A percentile compares a stretch with the other conserved stretches of the same genome.
phyloP scores from a whole-genome alignment of 305 asterid genomes.

The Solanum hybrid region DNA sequence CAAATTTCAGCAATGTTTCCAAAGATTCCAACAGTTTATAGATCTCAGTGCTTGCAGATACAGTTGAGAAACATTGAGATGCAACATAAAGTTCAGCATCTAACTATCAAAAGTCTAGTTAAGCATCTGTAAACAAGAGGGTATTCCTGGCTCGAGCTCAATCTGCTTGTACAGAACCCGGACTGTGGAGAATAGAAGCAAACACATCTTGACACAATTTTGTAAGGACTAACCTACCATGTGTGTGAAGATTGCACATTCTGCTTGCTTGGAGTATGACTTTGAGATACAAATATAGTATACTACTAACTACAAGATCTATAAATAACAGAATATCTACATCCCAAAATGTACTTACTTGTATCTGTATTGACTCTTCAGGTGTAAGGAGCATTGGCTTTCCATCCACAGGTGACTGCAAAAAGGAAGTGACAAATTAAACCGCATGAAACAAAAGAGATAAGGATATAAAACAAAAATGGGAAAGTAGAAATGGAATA shows the following conservation, averaged over 20 bases:
- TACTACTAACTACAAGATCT: background rate
- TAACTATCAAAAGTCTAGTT: background rate
- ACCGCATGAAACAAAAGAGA: background rate
- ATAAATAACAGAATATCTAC: background rate
- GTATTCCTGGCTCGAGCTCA: background rate
- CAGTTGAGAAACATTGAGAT: background rate
- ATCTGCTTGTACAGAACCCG: background rate
- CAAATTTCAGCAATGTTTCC: background rate
- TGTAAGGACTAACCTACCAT: background rate
- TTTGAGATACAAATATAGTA: background rate
- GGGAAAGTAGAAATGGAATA: conserved; percentile 8
- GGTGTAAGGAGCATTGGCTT: conserved; percentile 97
- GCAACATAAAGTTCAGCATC: background rate
- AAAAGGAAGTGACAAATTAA: conserved; percentile 14
- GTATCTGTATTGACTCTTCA: conserved; percentile 95
- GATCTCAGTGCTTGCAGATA: background rate
- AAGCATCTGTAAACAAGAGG: background rate
- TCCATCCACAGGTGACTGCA: conserved; percentile 98
- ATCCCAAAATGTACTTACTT: conserved; percentile 34
- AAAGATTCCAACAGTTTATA: background rate
- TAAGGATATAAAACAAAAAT: background rate
- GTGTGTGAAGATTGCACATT: background rate
- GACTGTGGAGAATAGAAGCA: background rate
- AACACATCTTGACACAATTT: background rate
- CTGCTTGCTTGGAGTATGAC: background rate